Base-by-base conservation (phyloP, 257 asterid genomes). In the Lithospermum erythrorhizon region DNA sequence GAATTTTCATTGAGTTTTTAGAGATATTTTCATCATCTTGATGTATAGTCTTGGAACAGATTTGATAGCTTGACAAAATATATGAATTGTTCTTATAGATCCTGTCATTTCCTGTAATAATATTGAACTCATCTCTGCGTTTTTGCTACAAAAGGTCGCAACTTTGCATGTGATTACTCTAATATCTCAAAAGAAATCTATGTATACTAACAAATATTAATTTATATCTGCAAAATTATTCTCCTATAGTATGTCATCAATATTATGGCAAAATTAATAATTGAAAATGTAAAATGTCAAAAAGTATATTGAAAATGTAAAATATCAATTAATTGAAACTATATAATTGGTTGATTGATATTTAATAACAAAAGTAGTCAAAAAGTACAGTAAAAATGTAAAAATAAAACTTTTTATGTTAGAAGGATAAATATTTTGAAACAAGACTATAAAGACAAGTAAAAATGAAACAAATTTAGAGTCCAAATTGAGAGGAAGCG, bases 21-120 rank as follows among this genome's bases (percentile, higher is more conserved):
- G 55, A 55, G 21, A 57, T 71, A 62, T 72, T 56, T 67, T 30
- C 56, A 37, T 68, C 58, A 18, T 66, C 60, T 66, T 32, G 64
- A 58, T 53, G 56, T 53, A 19, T 19, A 17, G 10, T 23, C 32
- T 25, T 20, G 16, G 58, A 55, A 30, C 24, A 27, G 17, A 55
- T 19, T 21, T 55, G 58, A 23, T 14, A 9, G 21, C 29, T 23
- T 55, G 58, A 15, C n/a, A 55, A 1, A 55, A 55, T 3, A 37
- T 37, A 11, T 37, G 16, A 2, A 37, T 37, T 5, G 27, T 22
- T 17, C 27, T 55, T 55, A 32, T 17, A 55, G 19, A 2, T 23
- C 35, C 24, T 24, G 30, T 51, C 15, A 4, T 30, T 30, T 37
- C 23, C 35, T 23, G 0, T 55, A 16, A 35, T 55, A 55, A 23